Evolutionary conservation across 257 asterid genomes (phyloP).

Genomic region (Solanum bukasovii): DNA sequence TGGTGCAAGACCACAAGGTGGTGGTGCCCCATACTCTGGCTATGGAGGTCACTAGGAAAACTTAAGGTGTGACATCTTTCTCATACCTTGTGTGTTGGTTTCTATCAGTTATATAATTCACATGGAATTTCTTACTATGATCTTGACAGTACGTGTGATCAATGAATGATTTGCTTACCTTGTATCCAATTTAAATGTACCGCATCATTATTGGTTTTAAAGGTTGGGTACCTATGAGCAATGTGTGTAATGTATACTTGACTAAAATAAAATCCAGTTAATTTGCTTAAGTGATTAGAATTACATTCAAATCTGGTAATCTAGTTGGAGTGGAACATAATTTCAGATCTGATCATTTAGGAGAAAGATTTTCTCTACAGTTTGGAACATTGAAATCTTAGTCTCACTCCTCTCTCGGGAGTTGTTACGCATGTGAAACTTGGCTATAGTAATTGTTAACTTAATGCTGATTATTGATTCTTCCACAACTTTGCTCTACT

Average conservation of each 20-base stretch:
- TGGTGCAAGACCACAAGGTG: conserved; percentile 79
- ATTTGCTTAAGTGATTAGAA: neutral
- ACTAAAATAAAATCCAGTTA: no score
- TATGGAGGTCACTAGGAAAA: conserved; percentile 64
- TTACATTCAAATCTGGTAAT: neutral
- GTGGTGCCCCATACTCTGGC: conserved; percentile 89
- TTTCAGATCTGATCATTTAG: neutral
- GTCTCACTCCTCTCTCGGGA: neutral
- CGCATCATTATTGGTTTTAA: neutral
- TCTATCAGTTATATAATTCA: neutral
- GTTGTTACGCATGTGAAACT: neutral
- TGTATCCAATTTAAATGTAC: neutral
- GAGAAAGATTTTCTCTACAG: neutral
- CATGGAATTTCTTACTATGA: neutral
- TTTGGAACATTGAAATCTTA: neutral
- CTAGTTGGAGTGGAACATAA: neutral
- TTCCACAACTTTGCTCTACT: neutral
- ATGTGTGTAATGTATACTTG: neutral
- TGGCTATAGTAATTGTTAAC: neutral
- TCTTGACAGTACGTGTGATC: neutral
- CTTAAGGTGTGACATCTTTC: conserved; percentile 9
- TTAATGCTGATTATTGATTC: neutral
- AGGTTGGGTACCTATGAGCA: neutral
- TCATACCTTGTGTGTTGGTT: neutral
- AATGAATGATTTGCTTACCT: neutral